Evolutionary conservation across 2,329 filamentous ascomycete genomes (phyloP).

Genomic region (Pseudogymnoascus sp.): DNA sequence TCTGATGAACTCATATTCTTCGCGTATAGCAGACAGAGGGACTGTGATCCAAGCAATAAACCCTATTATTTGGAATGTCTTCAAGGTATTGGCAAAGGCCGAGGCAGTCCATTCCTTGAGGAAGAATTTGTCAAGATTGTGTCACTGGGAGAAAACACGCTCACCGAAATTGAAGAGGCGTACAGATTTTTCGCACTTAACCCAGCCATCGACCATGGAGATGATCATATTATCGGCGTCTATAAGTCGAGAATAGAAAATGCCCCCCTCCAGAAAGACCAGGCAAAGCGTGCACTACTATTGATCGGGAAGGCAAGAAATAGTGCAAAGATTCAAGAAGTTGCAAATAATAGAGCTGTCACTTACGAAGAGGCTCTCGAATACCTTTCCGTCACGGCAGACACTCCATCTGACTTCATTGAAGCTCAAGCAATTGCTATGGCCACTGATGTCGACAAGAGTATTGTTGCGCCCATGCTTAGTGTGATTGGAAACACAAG

Average conservation of each 20-base stretch:
- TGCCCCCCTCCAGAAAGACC: slow-evolving; percentile 43
- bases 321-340: slow-evolving; percentile 48
- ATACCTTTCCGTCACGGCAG: slow-evolving; percentile 42
- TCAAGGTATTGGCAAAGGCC: slow-evolving; percentile 45
- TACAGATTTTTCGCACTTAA: slow-evolving; percentile 51
- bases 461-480: slow-evolving; percentile 25
- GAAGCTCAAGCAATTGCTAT: slow-evolving; percentile 27
- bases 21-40: slow-evolving; percentile 51
- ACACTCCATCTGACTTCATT: slow-evolving; percentile 27
- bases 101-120: slow-evolving; percentile 44
- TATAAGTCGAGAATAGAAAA: slow-evolving; percentile 52
- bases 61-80: slow-evolving; percentile 59
- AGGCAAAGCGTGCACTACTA: slow-evolving; percentile 46
- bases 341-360: slow-evolving; percentile 47
- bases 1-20: slow-evolving; percentile 51
- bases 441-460: slow-evolving; percentile 26
- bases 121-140: slow-evolving; percentile 48
- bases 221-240: slow-evolving; percentile 52
- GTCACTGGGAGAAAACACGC: slow-evolving; percentile 48
- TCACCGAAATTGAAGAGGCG: slow-evolving; percentile 47
- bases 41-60: slow-evolving; percentile 37
- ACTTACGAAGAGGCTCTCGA: slow-evolving; percentile 55
- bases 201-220: slow-evolving; percentile 36
- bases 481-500: slow-evolving; percentile 22
- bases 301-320: slow-evolving; percentile 50